These are phyloP conservation scores for Amanita fuliginea DNA, from an alignment of 768 basidiomycete species.

Conservation along the genomic window DNA sequence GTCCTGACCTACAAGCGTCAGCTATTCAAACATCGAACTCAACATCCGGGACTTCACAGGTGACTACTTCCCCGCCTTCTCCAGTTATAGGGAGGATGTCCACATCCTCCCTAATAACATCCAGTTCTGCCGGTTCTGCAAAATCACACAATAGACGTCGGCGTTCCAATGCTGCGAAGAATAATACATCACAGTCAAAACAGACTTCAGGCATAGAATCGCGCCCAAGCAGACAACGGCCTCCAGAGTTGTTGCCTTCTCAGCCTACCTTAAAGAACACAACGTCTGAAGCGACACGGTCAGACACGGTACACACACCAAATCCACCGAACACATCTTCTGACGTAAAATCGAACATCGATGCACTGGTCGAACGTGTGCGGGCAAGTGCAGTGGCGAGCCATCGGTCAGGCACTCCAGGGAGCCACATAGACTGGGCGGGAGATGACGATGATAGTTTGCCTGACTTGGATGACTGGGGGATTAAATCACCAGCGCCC, in stretches of 20 bases:
- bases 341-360: slow-evolving; percentile 54
- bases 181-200: background rate
- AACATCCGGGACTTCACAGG: slow-evolving; percentile 9
- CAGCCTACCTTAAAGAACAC: background rate
- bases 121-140: slow-evolving; percentile 19
- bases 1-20: slow-evolving; percentile 1
- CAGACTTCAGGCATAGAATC: background rate
- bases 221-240: slow-evolving; percentile 1
- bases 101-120: slow-evolving; percentile 11
- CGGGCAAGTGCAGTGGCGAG: slow-evolving; percentile 64
- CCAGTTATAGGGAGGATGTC: slow-evolving; percentile 11
- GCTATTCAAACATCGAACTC: background rate
- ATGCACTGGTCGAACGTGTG: slow-evolving; percentile 70
- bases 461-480: slow-evolving; percentile 84
- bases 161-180: slow-evolving; percentile 32
- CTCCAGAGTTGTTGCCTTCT: slow-evolving; percentile 15
- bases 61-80: slow-evolving; percentile 4
- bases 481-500: slow-evolving; percentile 36
- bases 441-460: slow-evolving; percentile 77
- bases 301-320: background rate
- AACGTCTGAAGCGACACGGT: background rate
- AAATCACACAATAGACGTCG: slow-evolving; percentile 36
- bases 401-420: slow-evolving; percentile 56
- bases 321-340: slow-evolving; percentile 13
- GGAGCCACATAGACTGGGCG: slow-evolving; percentile 83